These are phyloP conservation scores for Papiliotrema laurentii DNA, from an alignment of 1,284 basidiomycete species.

Conservation along the genomic window DNA sequence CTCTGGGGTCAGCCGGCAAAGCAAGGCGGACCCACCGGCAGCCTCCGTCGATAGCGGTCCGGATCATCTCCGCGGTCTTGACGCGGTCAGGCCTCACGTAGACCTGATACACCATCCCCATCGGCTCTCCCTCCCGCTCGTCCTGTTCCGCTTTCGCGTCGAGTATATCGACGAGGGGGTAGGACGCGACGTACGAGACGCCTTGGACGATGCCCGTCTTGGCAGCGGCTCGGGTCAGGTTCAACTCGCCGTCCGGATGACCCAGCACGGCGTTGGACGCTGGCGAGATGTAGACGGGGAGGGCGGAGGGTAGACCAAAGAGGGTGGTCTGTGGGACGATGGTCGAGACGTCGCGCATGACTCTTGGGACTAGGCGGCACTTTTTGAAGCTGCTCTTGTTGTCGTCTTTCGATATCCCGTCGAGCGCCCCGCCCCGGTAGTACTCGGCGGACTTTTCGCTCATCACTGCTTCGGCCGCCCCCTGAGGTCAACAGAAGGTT, in stretches of 20 bases:
- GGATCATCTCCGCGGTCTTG: slow-evolving; percentile 40
- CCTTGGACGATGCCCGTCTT: slow-evolving; percentile 40
- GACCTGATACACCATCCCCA: slow-evolving; percentile 36
- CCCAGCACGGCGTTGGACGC: slow-evolving; percentile 51
- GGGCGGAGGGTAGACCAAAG: slow-evolving; percentile 32
- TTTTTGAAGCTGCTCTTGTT: slow-evolving; percentile 50
- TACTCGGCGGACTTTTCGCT: slow-evolving; percentile 11
- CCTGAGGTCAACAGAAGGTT: neutral
- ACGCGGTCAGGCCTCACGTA: slow-evolving; percentile 35
- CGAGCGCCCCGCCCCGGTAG: slow-evolving; percentile 32
- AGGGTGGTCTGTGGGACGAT: slow-evolving; percentile 35
- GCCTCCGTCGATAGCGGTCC: slow-evolving; percentile 38
- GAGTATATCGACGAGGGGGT: slow-evolving; percentile 27
- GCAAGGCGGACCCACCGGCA: slow-evolving; percentile 11
- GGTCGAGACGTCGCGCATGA: slow-evolving; percentile 41
- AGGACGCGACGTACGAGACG: slow-evolving; percentile 38
- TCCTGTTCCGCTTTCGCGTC: slow-evolving; percentile 22
- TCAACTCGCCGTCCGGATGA: slow-evolving; percentile 53
- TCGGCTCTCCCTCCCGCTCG: slow-evolving; percentile 9
- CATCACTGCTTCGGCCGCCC: neutral
- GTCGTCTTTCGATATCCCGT: slow-evolving; percentile 49
- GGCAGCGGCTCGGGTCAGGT: slow-evolving; percentile 47
- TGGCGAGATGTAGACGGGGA: slow-evolving; percentile 50
- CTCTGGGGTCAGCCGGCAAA: slow-evolving; percentile 9
- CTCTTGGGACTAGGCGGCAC: slow-evolving; percentile 53